These are phyloP conservation scores for Termitomyces sp. DNA, from an alignment of 768 basidiomycete genomes.

Conservation along the genomic window DNA sequence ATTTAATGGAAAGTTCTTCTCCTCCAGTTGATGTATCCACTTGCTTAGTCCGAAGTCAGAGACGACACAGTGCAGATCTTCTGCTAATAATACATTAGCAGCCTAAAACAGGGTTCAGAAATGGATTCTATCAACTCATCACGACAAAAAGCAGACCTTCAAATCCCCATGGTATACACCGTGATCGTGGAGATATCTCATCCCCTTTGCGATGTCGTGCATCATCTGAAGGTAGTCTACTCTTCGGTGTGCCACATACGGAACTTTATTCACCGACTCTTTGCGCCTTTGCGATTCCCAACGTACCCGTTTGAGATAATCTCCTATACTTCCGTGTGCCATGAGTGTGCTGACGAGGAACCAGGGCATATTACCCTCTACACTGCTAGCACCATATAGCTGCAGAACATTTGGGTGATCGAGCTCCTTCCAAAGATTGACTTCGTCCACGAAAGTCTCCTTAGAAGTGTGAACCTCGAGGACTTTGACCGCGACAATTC, in stretches of 20 bases:
- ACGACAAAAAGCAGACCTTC: slow-evolving; percentile 44
- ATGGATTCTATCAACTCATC: background rate
- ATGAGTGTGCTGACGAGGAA: slow-evolving; percentile 79
- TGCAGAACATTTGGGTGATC: slow-evolving; percentile 68
- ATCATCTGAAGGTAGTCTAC: slow-evolving; percentile 55
- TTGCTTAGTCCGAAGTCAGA: slow-evolving; percentile 82
- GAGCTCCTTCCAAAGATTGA: slow-evolving; percentile 73
- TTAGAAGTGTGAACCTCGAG: slow-evolving; percentile 57
- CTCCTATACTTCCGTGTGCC: slow-evolving; percentile 58
- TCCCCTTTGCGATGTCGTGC: slow-evolving; percentile 71
- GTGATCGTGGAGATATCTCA: slow-evolving; percentile 70
- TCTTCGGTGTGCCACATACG: slow-evolving; percentile 5
- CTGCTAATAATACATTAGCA: slow-evolving; percentile 72
- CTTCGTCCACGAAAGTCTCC: slow-evolving; percentile 58
- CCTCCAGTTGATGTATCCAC: slow-evolving; percentile 67
- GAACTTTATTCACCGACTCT: background rate
- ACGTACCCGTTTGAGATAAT: slow-evolving; percentile 43
- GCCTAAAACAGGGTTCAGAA: slow-evolving; percentile 33
- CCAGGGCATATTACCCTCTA: slow-evolving; percentile 66
- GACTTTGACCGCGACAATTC: slow-evolving; percentile 68
- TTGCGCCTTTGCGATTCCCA: slow-evolving; percentile 5
- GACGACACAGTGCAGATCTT: slow-evolving; percentile 61
- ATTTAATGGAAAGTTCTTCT: slow-evolving; percentile 37
- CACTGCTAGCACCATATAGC: slow-evolving; percentile 74
- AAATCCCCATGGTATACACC: slow-evolving; percentile 77